Conservation (phyloP, 306 rosid species). For the Medicago truncatula region MtrunA17r5.0-ANR NC_053044.1:58049501-58050000, state of each 20-base stretch:
- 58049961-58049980: not conserved
- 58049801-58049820: not conserved
- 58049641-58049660: not conserved
- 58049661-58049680: not conserved
- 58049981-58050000: not conserved
- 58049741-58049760: not conserved
- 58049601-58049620: conserved; percentile 59
- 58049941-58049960: not conserved
- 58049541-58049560: conserved; percentile 55
- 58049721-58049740: not conserved
- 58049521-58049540: conserved; percentile 48
- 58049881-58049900: no score
- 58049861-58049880: no score
- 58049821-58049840: not conserved
- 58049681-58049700: not conserved
- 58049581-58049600: conserved; percentile 55
- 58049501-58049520: conserved; percentile 39
- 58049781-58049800: not conserved
- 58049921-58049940: not conserved
- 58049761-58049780: not conserved
- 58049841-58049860: not conserved
- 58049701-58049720: not conserved
- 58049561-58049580: conserved; percentile 41
- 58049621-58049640: conserved; percentile 52
- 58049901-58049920: not conserved